Percentiles rank a stretch among this genome's conserved stretches.
Evolutionary conservation across 1,139 yeast species (phyloP).

Genomic region (Diutina pseudorugosa): DNA sequence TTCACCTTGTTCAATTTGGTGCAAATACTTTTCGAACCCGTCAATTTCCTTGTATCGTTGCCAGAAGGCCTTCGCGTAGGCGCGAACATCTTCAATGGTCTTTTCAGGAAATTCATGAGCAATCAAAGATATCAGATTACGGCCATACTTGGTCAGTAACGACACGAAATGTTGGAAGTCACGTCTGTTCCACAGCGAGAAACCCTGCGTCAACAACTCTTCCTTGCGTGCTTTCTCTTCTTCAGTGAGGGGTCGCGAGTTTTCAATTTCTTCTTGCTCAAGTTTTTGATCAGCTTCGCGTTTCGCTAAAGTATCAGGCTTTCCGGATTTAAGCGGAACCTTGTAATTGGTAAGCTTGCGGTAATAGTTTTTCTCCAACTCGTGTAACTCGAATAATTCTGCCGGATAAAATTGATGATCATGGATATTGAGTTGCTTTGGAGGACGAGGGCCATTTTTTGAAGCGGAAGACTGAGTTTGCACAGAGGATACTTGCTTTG

Average conservation of each 20-base stretch:
- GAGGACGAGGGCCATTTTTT: slow-evolving; percentile 46
- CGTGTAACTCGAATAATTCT: slow-evolving; percentile 48
- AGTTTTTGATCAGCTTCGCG: slow-evolving; percentile 42
- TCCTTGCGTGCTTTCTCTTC: slow-evolving; percentile 51
- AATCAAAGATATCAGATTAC: slow-evolving; percentile 49
- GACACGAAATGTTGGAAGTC: slow-evolving; percentile 60
- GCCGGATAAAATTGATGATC: slow-evolving; percentile 68
- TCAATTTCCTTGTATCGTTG: slow-evolving; percentile 49
- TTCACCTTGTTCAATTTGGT: slow-evolving; percentile 67
- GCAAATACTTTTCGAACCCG: slow-evolving; percentile 56
- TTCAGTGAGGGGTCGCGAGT: slow-evolving; percentile 54
- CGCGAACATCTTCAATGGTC: slow-evolving; percentile 53
- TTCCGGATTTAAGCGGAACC: slow-evolving; percentile 36
- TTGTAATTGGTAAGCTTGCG: slow-evolving; percentile 38
- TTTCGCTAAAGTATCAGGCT: slow-evolving; percentile 27
- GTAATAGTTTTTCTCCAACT: slow-evolving; percentile 51
- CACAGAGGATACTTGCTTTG: slow-evolving; percentile 13
- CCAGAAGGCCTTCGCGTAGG: slow-evolving; percentile 63
- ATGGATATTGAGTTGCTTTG: slow-evolving; percentile 54
- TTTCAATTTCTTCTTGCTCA: slow-evolving; percentile 50
- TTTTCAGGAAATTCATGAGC: slow-evolving; percentile 56
- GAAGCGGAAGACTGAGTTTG: slow-evolving; percentile 10
- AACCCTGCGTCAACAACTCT: slow-evolving; percentile 45
- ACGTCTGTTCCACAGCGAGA: slow-evolving; percentile 55
- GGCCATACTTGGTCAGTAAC: slow-evolving; percentile 52